Percentiles rank a stretch among this genome's conserved stretches.
These are phyloP conservation scores for Lepidopterella palustris DNA, from an alignment of 495 filamentous ascomycete species.

Conservation along the genomic window DNA sequence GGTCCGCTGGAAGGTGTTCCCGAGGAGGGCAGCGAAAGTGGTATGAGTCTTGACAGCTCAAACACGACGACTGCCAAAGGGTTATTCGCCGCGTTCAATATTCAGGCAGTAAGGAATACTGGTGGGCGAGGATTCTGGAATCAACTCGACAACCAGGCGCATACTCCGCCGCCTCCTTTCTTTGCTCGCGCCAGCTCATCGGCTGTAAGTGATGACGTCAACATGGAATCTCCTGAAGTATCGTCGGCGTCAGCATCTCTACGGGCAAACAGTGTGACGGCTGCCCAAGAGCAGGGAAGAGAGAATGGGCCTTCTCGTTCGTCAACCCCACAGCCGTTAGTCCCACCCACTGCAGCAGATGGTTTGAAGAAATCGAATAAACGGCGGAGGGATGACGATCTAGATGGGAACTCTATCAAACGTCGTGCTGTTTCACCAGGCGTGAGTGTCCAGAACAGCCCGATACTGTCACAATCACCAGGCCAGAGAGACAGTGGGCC, in stretches of 20 bases:
- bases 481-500: conserved; percentile 60
- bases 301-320: conserved; percentile 39
- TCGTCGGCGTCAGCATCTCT: conserved; percentile 26
- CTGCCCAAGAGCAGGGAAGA: conserved; percentile 16
- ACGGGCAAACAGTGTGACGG: conserved; percentile 25
- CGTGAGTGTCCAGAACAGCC: conserved; percentile 83
- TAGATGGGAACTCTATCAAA: conserved; percentile 86
- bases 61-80: conserved; percentile 15
- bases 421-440: conserved; percentile 88
- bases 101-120: conserved; percentile 63
- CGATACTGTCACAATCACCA: conserved; percentile 74
- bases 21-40: conserved; percentile 45
- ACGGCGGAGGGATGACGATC: conserved; percentile 81
- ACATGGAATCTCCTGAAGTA: conserved; percentile 63
- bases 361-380: conserved; percentile 61
- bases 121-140: conserved; percentile 76
- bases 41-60: conserved; percentile 47
- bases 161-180: conserved; percentile 53
- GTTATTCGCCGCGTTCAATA: conserved; percentile 50
- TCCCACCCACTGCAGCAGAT: conserved; percentile 49
- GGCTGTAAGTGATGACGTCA: conserved; percentile 64
- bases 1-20: conserved; percentile 49
- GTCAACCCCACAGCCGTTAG: conserved; percentile 45
- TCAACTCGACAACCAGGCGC: conserved; percentile 52
- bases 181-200: conserved; percentile 53